Evolutionary conservation across 768 basidiomycete genomes (phyloP).

Genomic region (Gloeophyllum trabeum): DNA sequence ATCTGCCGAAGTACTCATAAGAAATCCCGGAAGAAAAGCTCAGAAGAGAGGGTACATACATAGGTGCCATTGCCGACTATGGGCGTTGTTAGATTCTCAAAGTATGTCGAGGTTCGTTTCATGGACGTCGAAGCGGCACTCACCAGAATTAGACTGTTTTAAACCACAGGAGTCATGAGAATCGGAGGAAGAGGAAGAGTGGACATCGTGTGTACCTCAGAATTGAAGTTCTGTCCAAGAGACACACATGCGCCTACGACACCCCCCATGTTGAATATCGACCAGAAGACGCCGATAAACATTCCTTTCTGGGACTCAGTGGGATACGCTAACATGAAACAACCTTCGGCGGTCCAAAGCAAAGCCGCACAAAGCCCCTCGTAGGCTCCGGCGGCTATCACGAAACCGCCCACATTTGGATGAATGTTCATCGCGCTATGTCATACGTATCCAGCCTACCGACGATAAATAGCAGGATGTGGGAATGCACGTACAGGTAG

Average conservation of each 20-base stretch:
- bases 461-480: no score
- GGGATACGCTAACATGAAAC: slow-evolving; percentile 75
- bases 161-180: no score
- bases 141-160: no score
- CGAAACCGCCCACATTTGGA: slow-evolving; percentile 44
- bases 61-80: slow-evolving; percentile 67
- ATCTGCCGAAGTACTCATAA: no score
- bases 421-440: slow-evolving; percentile 68
- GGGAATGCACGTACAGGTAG: slow-evolving; percentile 53
- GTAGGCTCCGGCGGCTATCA: slow-evolving; percentile 59
- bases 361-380: slow-evolving; percentile 65
- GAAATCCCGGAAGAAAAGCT: no score
- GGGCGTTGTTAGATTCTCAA: no score
- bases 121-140: no score
- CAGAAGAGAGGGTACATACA: no score
- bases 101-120: no score
- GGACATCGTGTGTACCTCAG: slow-evolving; percentile 44
- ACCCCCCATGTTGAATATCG: slow-evolving; percentile 73
- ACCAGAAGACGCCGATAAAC: slow-evolving; percentile 76
- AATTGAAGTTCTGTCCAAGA: slow-evolving; percentile 58
- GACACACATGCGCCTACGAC: slow-evolving; percentile 73
- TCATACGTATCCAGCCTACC: no score
- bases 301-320: slow-evolving; percentile 69
- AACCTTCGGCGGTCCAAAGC: slow-evolving; percentile 81
- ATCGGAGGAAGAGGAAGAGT: no score